Conservation (phyloP, 1,284 basidiomycete species). For the Ceratobasidium sp. region DNA sequence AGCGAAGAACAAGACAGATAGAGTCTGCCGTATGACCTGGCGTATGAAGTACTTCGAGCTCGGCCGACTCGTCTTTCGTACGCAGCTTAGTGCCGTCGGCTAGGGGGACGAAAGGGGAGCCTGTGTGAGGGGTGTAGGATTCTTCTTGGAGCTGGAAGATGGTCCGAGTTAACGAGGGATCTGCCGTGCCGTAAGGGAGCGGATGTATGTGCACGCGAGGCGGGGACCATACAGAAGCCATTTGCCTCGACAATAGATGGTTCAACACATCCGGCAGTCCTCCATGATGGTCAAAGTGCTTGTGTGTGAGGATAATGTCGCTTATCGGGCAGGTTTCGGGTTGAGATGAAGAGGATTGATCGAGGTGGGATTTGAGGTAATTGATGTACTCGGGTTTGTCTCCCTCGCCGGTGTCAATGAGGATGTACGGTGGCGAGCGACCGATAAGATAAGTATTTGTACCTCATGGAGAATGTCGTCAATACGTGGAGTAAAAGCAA, state of each 20-base stretch:
- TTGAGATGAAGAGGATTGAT: constrained; percentile 54
- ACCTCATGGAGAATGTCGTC: constrained; percentile 63
- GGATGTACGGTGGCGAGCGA: constrained; percentile 75
- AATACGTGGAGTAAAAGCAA: not conserved
- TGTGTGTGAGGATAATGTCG: constrained; percentile 92
- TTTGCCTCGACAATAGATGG: not conserved
- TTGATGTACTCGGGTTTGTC: constrained; percentile 73
- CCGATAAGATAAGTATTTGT: constrained; percentile 95
- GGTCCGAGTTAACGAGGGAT: constrained; percentile 19
- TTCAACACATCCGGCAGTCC: constrained; percentile 61
- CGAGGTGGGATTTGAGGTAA: constrained; percentile 72
- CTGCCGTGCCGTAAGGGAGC: constrained; percentile 51
- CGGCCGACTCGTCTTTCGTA: constrained; percentile 50
- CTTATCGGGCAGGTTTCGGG: constrained; percentile 63
- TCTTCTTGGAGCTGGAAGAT: constrained; percentile 16
- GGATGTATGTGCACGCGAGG: constrained; percentile 81
- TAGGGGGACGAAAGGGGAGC: constrained; percentile 38
- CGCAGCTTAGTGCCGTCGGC: constrained; percentile 51
- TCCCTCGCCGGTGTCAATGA: constrained; percentile 93
- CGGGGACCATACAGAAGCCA: constrained; percentile 62
- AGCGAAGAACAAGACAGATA: constrained; percentile 75
- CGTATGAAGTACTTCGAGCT: constrained; percentile 79
- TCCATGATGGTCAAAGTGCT: constrained; percentile 88
- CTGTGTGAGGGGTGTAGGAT: constrained; percentile 2
- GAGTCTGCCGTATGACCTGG: constrained; percentile 95